phyloP scores from a whole-genome alignment of 495 filamentous ascomycete genomes.

The Aspergillus steynii region DNA sequence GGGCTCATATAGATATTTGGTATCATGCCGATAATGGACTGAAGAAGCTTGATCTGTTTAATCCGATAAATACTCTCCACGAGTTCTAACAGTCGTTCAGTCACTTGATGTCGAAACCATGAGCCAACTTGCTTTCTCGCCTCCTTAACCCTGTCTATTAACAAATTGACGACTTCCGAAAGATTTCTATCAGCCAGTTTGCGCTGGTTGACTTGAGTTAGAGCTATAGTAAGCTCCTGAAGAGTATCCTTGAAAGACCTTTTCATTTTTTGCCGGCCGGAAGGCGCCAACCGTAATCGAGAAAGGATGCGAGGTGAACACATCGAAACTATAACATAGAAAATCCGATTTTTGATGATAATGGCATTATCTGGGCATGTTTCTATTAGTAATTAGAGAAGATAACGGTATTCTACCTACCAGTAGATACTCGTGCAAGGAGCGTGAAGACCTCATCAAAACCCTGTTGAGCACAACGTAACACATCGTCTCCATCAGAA shows the following conservation, averaged over 20 bases:
- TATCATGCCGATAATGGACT: constrained; percentile 9
- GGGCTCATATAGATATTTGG: constrained; percentile 12
- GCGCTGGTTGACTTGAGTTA: constrained; percentile 1
- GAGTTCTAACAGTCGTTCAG: constrained; percentile 2
- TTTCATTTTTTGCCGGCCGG: constrained; percentile 4
- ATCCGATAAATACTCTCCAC: constrained; percentile 13
- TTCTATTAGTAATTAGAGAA: constrained; percentile 4
- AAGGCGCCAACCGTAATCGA: constrained; percentile 8
- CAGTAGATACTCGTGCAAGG: constrained; percentile 8
- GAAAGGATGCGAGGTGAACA: constrained; percentile 16
- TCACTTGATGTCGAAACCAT: constrained; percentile 15
- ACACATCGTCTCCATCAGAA: constrained; percentile 8
- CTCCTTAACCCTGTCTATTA: constrained; percentile 11
- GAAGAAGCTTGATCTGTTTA: constrained; percentile 6
- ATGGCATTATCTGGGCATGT: not conserved
- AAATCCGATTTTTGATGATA: constrained; percentile 4
- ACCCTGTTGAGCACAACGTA: constrained; percentile 7
- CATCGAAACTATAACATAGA: constrained; percentile 13
- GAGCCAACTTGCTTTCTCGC: constrained; percentile 11
- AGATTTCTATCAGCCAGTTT: constrained; percentile 8
- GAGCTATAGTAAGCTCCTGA: constrained; percentile 8
- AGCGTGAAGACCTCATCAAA: constrained; percentile 13
- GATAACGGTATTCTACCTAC: constrained; percentile 3
- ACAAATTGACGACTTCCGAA: not conserved
- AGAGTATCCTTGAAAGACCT: constrained; percentile 12